phyloP scores from a whole-genome alignment of 208 protist genomes.

The Trichomonas tenax region DNA sequence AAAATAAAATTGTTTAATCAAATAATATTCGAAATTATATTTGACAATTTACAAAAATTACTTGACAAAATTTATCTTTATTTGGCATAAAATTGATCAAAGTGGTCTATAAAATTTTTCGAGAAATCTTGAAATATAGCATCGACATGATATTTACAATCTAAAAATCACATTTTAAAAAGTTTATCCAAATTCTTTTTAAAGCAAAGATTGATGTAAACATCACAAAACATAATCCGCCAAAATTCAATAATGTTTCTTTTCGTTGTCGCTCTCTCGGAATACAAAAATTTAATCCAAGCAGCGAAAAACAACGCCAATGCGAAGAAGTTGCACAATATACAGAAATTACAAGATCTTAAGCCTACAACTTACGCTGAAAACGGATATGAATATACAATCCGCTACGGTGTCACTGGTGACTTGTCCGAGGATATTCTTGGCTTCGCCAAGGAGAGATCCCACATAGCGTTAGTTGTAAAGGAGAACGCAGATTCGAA shows the following conservation, averaged over 20 bases:
- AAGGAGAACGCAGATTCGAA: background rate
- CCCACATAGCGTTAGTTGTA: background rate
- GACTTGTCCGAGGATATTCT: background rate
- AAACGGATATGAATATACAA: background rate
- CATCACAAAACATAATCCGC: no score
- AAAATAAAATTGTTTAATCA: no score
- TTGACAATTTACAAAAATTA: no score
- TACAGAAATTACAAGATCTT: background rate
- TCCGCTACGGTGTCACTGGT: background rate
- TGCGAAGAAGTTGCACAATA: background rate
- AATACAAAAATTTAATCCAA: background rate
- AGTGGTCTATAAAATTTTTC: no score
- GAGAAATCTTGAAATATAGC: no score
- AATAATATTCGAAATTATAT: no score
- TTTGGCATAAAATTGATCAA: no score
- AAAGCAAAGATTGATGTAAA: no score
- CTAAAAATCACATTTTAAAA: no score
- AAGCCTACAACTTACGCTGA: background rate
- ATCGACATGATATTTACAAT: no score
- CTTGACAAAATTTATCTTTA: no score
- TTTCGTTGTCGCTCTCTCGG: background rate
- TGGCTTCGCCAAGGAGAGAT: background rate
- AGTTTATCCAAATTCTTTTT: no score
- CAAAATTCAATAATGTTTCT: background rate
- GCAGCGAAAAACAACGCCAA: background rate